Conservation (phyloP, 208 protist species). For the Leishmania gerbilli region DNA sequence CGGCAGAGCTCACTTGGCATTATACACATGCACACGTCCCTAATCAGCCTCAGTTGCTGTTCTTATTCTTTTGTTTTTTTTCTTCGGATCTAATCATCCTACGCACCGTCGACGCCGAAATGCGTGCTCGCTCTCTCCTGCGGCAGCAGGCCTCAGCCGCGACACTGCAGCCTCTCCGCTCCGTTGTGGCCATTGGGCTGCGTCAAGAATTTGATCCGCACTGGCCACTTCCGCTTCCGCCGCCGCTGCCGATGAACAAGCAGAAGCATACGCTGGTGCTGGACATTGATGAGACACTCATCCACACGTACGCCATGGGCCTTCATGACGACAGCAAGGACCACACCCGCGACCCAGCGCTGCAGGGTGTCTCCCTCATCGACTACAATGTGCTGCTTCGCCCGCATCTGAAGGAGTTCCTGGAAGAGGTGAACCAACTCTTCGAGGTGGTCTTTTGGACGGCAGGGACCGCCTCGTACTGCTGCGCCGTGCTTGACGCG, state of each 20-base stretch:
- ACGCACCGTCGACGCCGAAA: constrained; percentile 4
- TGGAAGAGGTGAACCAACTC: constrained; percentile 67
- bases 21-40: background rate
- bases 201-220: constrained; percentile 50
- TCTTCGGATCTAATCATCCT: background rate
- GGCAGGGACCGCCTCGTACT: constrained; percentile 83
- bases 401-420: constrained; percentile 75
- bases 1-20: background rate
- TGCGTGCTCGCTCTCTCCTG: constrained; percentile 16
- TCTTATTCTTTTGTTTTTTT: background rate
- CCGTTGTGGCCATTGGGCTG: constrained; percentile 54
- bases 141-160: constrained; percentile 23
- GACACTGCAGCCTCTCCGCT: constrained; percentile 31
- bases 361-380: constrained; percentile 26
- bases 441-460: constrained; percentile 93
- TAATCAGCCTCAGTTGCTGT: no score
- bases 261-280: constrained; percentile 81
- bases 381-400: constrained; percentile 61
- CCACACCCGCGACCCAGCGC: constrained; percentile 15
- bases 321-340: constrained; percentile 28
- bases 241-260: constrained; percentile 35
- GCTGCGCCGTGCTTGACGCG: constrained; percentile 69
- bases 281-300: constrained; percentile 89
- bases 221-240: constrained; percentile 78
- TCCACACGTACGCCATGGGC: constrained; percentile 70